A percentile compares a stretch with the other conserved stretches of the same genome.
Evolutionary conservation across 768 basidiomycete species (phyloP).

Genomic region (Pisolithus orientalis): DNA sequence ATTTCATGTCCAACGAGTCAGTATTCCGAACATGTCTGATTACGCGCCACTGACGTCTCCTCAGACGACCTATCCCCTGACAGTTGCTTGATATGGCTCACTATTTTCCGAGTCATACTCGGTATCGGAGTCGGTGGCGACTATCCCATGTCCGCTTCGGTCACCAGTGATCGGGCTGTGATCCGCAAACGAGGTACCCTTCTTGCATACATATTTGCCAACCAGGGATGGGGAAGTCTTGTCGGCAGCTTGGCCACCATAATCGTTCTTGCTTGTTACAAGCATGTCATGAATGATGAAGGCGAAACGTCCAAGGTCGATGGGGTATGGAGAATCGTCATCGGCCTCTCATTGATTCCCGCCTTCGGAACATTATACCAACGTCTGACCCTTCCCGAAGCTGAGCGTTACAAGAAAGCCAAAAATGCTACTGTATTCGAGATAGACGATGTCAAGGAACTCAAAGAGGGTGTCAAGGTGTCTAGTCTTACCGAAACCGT

Average conservation of each 20-base stretch:
- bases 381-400: conserved; percentile 67
- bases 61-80: conserved; percentile 45
- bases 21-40: neutral
- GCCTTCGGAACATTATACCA: conserved; percentile 72
- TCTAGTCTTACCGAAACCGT: neutral
- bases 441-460: neutral
- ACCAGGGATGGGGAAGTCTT: conserved; percentile 75
- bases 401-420: conserved; percentile 47
- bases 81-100: conserved; percentile 53
- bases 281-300: conserved; percentile 52
- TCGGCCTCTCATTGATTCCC: conserved; percentile 71
- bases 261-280: conserved; percentile 59
- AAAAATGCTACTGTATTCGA: conserved; percentile 1
- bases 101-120: conserved; percentile 62
- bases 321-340: conserved; percentile 70
- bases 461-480: neutral
- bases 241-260: conserved; percentile 57
- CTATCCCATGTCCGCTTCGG: conserved; percentile 70
- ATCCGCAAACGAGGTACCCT: conserved; percentile 64
- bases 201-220: conserved; percentile 71
- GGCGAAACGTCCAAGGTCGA: conserved; percentile 60
- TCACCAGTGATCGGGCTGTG: conserved; percentile 61
- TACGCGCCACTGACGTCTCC: neutral
- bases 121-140: conserved; percentile 78
- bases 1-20: conserved; percentile 59